Percentiles rank a stretch among this genome's conserved stretches.
These are phyloP conservation scores for Kregervanrija fluxuum DNA, from an alignment of 805 yeast genomes.

Conservation along the genomic window DNA sequence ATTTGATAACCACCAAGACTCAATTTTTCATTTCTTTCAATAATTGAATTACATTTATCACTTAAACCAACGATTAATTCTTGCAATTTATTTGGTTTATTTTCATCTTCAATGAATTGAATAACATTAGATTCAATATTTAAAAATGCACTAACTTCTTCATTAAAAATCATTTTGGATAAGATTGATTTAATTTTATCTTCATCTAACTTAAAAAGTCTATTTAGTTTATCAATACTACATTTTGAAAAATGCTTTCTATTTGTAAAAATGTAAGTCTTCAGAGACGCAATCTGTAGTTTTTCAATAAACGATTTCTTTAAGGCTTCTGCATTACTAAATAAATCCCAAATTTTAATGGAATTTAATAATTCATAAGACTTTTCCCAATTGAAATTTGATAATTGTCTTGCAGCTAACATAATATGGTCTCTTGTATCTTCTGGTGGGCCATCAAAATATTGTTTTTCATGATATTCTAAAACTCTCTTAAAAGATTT, in stretches of 20 bases:
- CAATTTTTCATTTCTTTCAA: slow-evolving; percentile 80
- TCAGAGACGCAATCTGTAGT: slow-evolving; percentile 83
- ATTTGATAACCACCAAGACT: slow-evolving; percentile 67
- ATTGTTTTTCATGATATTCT: slow-evolving; percentile 90
- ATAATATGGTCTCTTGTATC: slow-evolving; percentile 88
- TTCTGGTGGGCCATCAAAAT: slow-evolving; percentile 97
- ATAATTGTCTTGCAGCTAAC: slow-evolving; percentile 85
- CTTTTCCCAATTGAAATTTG: slow-evolving; percentile 82
- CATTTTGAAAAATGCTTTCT: slow-evolving; percentile 69
- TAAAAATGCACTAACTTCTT: slow-evolving; percentile 69
- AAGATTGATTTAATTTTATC: slow-evolving; percentile 55
- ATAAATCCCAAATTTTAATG: slow-evolving; percentile 80
- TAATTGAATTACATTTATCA: slow-evolving; percentile 69
- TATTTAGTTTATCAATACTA: slow-evolving; percentile 57
- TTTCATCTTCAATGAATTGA: slow-evolving; percentile 63
- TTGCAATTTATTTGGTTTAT: slow-evolving; percentile 75
- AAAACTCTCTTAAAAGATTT: slow-evolving; percentile 87
- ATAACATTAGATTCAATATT: slow-evolving; percentile 59
- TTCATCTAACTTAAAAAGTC: slow-evolving; percentile 56
- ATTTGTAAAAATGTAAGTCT: slow-evolving; percentile 87
- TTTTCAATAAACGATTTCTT: slow-evolving; percentile 67
- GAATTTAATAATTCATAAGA: slow-evolving; percentile 65
- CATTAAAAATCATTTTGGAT: slow-evolving; percentile 67
- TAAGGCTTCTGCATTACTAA: slow-evolving; percentile 61
- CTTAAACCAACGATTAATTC: slow-evolving; percentile 79